Base-by-base conservation (phyloP, 2,329 filamentous ascomycete species). In the Diaporthe longicolla region DNA sequence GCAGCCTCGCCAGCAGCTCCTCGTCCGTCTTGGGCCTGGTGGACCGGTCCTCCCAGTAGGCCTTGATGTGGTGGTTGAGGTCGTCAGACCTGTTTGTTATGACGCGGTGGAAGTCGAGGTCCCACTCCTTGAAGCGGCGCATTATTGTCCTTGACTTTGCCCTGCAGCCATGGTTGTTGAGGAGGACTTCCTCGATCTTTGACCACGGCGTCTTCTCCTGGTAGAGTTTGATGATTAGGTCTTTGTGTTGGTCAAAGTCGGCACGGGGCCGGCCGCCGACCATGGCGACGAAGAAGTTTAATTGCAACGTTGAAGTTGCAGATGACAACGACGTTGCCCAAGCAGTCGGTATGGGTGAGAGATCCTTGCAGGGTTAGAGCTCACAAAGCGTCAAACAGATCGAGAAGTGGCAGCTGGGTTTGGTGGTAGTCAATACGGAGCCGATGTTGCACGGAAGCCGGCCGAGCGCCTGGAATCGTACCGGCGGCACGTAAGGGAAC, bases 91-190 rank as follows among this genome's bases (percentile, higher is more conserved):
- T 77, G 5, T 75, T 77, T 7, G 76, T 78, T 24, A 77, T 78
- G 52, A 82, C 81, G 15, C 81, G 82, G 19, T 81, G 82, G 26
- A 82, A 77, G 24, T 79, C 79, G 61, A 83, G 75, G 17, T 78
- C 76, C 65, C 65, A 70, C 40, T 52, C 50, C 43, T 70, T 66
- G 63, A 55, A 69, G 54, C 63, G 63, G 40, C 54, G 29, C 24
- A 50, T 26, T 10, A 73, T 70, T 0, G 71, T 73, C 29, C 65
- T 54, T 35, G 29, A 5, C 11, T 13, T 26, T 21, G 11, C 65
- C 43, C 43, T 52, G 63, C 52, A 61, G n/a, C 71, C 65, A 26
- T 70, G 35, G 37, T 70, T 45, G 19, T 21, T 50, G 19, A 61
- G 63, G 3, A 70, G 65, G n/a, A 70, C 43, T 7, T 43, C 40